Base-by-base conservation (phyloP, 2,329 filamentous ascomycete species). In the Hypoxylon sp. region DNA sequence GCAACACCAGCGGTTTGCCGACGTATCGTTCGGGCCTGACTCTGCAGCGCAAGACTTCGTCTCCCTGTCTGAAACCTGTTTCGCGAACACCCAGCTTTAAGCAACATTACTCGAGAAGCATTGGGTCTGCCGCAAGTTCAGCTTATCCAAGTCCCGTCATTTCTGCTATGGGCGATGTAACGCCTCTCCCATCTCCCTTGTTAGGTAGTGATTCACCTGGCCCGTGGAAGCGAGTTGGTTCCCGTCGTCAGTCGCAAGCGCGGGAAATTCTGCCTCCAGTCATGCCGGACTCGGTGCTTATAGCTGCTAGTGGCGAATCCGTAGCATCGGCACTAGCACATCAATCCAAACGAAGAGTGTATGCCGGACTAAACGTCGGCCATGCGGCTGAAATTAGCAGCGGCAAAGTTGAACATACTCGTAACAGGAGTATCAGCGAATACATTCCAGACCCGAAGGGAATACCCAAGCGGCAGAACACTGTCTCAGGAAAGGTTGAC, bases 371-470 rank as follows among this genome's bases (percentile, higher is more conserved):
- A 20, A 73, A 76, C 30, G 71, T 76, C 20, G 72, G 75, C 33
- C 75, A 78, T 55, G 71, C 72, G 46, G 60, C 67, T 2, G 74
- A 76, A 44, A 70, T 69, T 28, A 74, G 66, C 60, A 73, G 63
- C 50, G 74, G 70, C 16, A 75, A 74, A 45, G 61, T 71, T 42
- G 73, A 76, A 12, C 91, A 93, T 76, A 82, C 82, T 11, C 87
- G 92, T 63, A 93, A 96, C 76, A 86, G 94, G 72, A 97, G 94
- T 78, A 81, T 96, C 24, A 97, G 93, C 80, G 94, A 97, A 69
- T 97, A 97, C 77, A 85, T 89, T 0, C 93, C 93, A 1, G 91
- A 96, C 56, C 81, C 87, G 4, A 82, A 90, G 68, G 84, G 88
- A 44, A 85, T 91, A 51, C 84, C 90, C 0, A 91, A 88, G 73